phyloP scores from a whole-genome alignment of 2,329 filamentous ascomycete genomes.

The Pseudonectria buxi region DNA sequence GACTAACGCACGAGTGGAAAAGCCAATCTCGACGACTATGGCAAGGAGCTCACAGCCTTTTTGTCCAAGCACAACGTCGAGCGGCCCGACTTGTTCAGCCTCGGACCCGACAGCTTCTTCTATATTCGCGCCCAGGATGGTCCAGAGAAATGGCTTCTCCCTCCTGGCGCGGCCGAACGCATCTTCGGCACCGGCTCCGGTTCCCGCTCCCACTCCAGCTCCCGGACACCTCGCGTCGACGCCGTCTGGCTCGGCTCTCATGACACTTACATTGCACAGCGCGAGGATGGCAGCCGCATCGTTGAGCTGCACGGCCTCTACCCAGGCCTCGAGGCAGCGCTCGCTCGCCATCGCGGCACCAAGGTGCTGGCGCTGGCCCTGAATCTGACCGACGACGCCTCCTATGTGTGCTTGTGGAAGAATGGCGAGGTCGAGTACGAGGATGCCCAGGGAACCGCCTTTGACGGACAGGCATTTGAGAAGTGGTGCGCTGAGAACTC shows the following conservation, averaged over 20 bases:
- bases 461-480: constrained; percentile 9
- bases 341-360: constrained; percentile 3
- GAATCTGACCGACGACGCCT: constrained; percentile 6
- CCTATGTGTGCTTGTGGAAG: constrained; percentile 5
- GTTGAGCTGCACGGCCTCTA: constrained; percentile 14
- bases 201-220: too few species aligned
- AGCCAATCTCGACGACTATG: constrained; percentile 15
- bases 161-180: neutral
- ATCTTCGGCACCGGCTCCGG: too few species aligned
- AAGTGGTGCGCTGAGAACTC: constrained; percentile 16
- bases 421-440: constrained; percentile 8
- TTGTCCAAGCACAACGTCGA: constrained; percentile 14
- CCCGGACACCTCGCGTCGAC: constrained; percentile 1
- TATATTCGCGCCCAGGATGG: constrained; percentile 12
- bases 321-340: neutral
- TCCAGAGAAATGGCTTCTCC: constrained; percentile 12
- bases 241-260: constrained; percentile 16
- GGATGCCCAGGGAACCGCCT: constrained; percentile 3
- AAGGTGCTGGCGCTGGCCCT: constrained; percentile 11
- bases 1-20: constrained; percentile 4
- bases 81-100: constrained; percentile 14
- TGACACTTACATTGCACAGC: constrained; percentile 17
- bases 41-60: constrained; percentile 8
- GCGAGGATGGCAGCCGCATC: constrained; percentile 10
- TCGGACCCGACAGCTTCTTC: constrained; percentile 12